These are phyloP conservation scores for Nicotiana sylvestris DNA, from an alignment of 257 asterid species.

Conservation along the genomic window DNA sequence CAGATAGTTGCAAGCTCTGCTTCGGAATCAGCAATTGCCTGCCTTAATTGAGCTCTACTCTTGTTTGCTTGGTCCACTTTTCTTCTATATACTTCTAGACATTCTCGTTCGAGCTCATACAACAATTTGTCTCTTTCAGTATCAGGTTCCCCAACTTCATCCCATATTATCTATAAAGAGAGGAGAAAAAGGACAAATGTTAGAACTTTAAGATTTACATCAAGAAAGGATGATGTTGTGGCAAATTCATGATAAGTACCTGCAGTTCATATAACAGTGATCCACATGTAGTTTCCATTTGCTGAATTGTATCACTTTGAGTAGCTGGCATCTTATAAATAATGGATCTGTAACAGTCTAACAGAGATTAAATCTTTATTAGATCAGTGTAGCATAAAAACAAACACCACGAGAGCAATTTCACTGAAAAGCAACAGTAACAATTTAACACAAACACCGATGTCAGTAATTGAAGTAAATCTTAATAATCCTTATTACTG, in stretches of 20 bases:
- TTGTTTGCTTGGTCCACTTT: constrained; percentile 93
- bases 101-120: constrained; percentile 85
- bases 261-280: constrained; percentile 78
- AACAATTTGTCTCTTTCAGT: constrained; percentile 73
- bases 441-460: not conserved
- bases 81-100: constrained; percentile 90
- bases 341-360: constrained; percentile 34
- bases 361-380: not conserved
- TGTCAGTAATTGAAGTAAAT: not conserved
- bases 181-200: not conserved
- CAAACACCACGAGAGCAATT: not conserved
- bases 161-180: constrained; percentile 75
- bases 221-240: not conserved
- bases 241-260: constrained; percentile 35
- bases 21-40: constrained; percentile 98
- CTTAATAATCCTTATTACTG: not conserved
- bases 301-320: constrained; percentile 37
- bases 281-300: constrained; percentile 79
- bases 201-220: not conserved
- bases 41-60: constrained; percentile 87
- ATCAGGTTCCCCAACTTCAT: constrained; percentile 95
- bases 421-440: not conserved
- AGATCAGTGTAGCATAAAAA: not conserved
- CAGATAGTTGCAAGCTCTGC: constrained; percentile 92
- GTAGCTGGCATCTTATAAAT: constrained; percentile 32